Conservation (phyloP, 805 yeast genomes). For the Barnettozyma salicaria region DNA sequence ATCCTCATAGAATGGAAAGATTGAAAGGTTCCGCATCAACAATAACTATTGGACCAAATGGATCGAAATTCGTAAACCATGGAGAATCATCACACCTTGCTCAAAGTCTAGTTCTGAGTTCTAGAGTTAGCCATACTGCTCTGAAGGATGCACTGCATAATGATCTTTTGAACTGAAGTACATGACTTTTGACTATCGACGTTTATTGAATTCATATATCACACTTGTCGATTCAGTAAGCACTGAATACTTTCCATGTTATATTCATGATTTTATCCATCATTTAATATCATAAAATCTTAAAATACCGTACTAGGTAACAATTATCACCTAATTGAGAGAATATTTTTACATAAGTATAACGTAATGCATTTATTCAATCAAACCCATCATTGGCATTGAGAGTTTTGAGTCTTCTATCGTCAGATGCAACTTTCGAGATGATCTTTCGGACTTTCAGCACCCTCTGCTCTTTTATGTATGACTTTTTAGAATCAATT, state of each 20-base stretch:
- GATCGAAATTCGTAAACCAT: conserved; percentile 23
- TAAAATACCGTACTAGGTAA: no score
- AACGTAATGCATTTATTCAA: background rate
- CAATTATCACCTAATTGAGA: no score
- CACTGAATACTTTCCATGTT: no score
- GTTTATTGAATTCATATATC: background rate
- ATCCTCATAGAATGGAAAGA: conserved; percentile 8
- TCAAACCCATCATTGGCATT: conserved; percentile 8
- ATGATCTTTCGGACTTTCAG: conserved; percentile 22
- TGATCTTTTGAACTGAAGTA: conserved; percentile 5
- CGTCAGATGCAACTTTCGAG: conserved; percentile 2
- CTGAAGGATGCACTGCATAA: conserved; percentile 22
- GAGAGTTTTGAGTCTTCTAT: conserved; percentile 7
- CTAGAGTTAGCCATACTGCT: conserved; percentile 24
- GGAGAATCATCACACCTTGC: conserved; percentile 23
- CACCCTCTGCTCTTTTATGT: conserved; percentile 18
- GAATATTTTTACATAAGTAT: background rate
- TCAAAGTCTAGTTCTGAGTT: conserved; percentile 19
- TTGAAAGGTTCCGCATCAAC: conserved; percentile 24
- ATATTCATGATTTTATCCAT: no score
- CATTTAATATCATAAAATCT: no score
- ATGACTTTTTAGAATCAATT: conserved; percentile 8
- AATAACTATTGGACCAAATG: conserved; percentile 25
- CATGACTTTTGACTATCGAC: background rate
- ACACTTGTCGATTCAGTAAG: background rate